Evolutionary conservation across 2,329 filamentous ascomycete genomes (phyloP).

Genomic region (Bipolaris sorokiniana): DNA sequence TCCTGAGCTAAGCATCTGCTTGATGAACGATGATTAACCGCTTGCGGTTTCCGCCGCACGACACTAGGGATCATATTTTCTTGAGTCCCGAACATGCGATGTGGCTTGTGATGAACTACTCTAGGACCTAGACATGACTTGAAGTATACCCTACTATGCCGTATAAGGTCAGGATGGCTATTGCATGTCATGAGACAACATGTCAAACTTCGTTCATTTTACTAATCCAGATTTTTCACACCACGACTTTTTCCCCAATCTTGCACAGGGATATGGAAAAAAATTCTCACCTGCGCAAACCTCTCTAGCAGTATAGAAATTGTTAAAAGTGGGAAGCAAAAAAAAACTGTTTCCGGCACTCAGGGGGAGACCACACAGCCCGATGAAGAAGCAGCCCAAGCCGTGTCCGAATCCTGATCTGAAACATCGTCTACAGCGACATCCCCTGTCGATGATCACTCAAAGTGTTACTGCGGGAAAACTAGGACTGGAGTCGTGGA

Average conservation of each 20-base stretch:
- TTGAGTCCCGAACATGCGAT: background rate
- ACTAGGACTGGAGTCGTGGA: background rate
- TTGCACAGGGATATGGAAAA: background rate
- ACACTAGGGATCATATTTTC: background rate
- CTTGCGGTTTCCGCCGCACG: background rate
- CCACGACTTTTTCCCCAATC: background rate
- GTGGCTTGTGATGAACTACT: background rate
- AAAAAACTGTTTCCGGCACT: background rate
- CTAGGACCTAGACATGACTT: background rate
- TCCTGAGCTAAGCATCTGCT: background rate
- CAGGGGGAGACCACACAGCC: background rate
- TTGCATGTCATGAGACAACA: background rate
- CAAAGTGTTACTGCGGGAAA: background rate
- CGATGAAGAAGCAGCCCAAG: background rate
- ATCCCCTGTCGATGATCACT: conserved; percentile 8
- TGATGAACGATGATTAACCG: background rate
- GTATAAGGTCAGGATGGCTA: background rate
- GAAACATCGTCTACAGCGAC: conserved; percentile 3
- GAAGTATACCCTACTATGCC: background rate
- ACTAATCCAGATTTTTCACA: background rate
- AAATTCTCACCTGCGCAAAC: background rate
- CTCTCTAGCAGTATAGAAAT: background rate
- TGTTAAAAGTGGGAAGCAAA: background rate
- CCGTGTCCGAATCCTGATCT: background rate
- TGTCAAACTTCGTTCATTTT: background rate